These are phyloP conservation scores for Eucalyptus regnans DNA, from an alignment of 345 rosid species.

Conservation along the genomic window DNA sequence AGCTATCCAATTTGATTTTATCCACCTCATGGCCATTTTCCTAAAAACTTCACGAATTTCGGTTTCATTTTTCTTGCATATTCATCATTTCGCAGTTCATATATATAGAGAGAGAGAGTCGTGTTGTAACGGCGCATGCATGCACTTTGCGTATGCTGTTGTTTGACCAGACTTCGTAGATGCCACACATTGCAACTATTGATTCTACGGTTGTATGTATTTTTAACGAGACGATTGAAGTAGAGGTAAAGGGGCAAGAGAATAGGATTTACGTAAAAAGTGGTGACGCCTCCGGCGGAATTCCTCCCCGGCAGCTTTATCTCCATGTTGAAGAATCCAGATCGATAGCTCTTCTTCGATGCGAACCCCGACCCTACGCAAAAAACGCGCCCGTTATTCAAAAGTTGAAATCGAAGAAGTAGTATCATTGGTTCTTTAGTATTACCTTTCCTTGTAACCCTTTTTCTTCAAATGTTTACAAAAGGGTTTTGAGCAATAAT, in stretches of 20 bases:
- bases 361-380: neutral
- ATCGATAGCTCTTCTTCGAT: neutral
- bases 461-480: neutral
- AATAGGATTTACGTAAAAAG: neutral
- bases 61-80: neutral
- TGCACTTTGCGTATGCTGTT: neutral
- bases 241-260: neutral
- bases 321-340: neutral
- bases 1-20: neutral
- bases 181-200: neutral
- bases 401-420: neutral
- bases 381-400: neutral
- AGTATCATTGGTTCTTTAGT: neutral
- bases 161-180: neutral
- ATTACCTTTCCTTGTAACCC: neutral
- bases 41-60: neutral
- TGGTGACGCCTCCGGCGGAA: neutral
- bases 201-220: neutral
- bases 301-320: neutral
- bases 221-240: neutral
- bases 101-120: neutral
- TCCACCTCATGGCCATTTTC: neutral
- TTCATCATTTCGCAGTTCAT: neutral
- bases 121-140: neutral
- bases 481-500: neutral